A percentile compares a stretch with the other conserved stretches of the same genome.
Evolutionary conservation across 2,329 filamentous ascomycete species (phyloP).

Genomic region (Alternaria tenuissima): DNA sequence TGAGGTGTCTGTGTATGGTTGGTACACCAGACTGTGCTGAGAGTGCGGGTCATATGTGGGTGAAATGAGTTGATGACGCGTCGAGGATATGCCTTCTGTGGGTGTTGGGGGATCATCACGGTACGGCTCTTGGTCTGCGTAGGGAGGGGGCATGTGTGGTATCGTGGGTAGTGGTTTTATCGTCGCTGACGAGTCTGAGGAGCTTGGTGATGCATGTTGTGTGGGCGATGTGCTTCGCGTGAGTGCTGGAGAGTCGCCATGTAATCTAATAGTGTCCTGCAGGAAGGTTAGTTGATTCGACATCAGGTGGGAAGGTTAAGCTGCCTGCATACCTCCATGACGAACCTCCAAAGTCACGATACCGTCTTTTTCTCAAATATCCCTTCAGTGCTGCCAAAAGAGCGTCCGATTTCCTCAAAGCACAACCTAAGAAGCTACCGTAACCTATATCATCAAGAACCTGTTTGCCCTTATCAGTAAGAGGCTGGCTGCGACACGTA

Average conservation of each 20-base stretch:
- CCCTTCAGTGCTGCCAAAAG: background rate
- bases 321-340: conserved; percentile 15
- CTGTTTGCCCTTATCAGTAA: conserved; percentile 4
- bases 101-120: conserved; percentile 16
- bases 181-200: conserved; percentile 3
- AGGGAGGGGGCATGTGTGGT: conserved; percentile 6
- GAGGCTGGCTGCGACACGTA: conserved; percentile 8
- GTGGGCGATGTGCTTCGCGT: background rate
- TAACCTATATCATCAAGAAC: background rate
- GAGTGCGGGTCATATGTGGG: background rate
- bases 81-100: background rate
- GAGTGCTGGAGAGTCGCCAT: background rate
- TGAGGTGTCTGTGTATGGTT: conserved; percentile 17
- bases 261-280: conserved; percentile 10
- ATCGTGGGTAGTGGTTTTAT: conserved; percentile 11
- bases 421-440: background rate
- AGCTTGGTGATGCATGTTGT: conserved; percentile 1
- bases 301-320: background rate
- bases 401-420: background rate
- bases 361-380: background rate
- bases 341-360: background rate
- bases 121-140: conserved; percentile 9
- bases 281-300: background rate
- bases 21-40: background rate
- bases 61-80: conserved; percentile 4